Evolutionary conservation across 23 red algal species (phyloP).

Genomic region (Chondrus crispus): DNA sequence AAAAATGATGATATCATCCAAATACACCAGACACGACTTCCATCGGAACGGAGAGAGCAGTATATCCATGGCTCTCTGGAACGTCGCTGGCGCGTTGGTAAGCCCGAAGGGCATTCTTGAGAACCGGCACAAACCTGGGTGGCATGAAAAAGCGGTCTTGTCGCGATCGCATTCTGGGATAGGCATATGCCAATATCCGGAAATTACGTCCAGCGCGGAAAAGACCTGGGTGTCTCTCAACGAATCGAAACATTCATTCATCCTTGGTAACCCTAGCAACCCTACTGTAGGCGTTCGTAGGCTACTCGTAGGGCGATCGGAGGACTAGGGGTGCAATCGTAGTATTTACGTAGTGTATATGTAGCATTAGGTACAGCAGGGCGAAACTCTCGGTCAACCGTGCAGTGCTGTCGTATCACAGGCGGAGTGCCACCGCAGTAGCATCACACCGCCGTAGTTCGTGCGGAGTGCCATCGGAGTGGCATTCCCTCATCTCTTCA

Average conservation of each 20-base stretch:
- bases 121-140: not conserved
- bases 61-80: conserved; percentile 1
- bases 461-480: no score
- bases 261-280: no score
- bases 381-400: no score
- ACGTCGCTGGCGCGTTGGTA: not conserved
- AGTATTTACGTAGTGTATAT: no score
- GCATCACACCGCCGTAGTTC: no score
- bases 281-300: no score
- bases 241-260: not conserved
- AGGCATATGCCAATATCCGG: not conserved
- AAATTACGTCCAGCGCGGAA: not conserved
- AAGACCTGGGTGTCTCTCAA: not conserved
- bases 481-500: no score
- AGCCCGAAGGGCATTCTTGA: not conserved
- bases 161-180: not conserved
- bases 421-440: no score
- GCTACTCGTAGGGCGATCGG: no score
- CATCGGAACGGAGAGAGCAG: not conserved
- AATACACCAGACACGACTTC: not conserved
- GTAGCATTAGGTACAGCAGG: no score
- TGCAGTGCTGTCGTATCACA: no score
- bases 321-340: no score
- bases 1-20: conserved; percentile 5
- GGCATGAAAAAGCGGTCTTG: not conserved